These are phyloP conservation scores for Colletotrichum theobromicola DNA, from an alignment of 2,329 filamentous ascomycete genomes.

Conservation along the genomic window DNA sequence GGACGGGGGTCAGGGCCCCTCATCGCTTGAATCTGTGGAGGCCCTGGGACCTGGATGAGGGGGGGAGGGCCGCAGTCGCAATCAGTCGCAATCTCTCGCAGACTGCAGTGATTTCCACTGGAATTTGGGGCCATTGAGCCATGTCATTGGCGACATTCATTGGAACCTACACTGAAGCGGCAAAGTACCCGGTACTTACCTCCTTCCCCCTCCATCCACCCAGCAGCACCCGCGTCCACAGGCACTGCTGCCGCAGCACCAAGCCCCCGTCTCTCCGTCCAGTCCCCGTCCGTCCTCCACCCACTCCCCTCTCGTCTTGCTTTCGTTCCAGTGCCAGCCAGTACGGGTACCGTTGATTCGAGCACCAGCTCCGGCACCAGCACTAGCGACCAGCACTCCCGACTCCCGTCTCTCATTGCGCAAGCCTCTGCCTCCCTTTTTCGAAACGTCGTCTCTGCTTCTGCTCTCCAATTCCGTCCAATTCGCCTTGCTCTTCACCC, in stretches of 20 bases:
- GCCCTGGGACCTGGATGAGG: not conserved
- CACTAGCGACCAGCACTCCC: not conserved
- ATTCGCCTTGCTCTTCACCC: slow-evolving; percentile 6
- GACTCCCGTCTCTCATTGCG: not conserved
- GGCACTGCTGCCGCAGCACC: not conserved
- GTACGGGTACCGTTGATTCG: not conserved
- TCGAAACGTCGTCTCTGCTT: slow-evolving; percentile 6
- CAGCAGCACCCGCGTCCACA: not conserved
- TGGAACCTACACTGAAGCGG: not conserved
- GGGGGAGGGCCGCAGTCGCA: not conserved
- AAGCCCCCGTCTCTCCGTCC: not conserved
- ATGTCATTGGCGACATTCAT: not conserved
- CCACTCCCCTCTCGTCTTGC: not conserved
- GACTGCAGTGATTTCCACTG: not conserved
- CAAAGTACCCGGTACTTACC: not conserved
- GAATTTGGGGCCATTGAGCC: not conserved
- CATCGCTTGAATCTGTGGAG: not conserved
- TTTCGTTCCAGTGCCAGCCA: not conserved
- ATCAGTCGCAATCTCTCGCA: slow-evolving; percentile 16
- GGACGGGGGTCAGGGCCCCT: not conserved
- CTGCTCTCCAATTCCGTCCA: not conserved
- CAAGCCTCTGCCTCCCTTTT: slow-evolving; percentile 9
- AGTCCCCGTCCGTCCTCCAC: not conserved
- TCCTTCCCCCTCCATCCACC: not conserved
- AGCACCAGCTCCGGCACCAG: not conserved